Evolutionary conservation across 257 asterid genomes (phyloP), one percentile per base, ranked within the genome.

Genomic region (Mentha longifolia): DNA sequence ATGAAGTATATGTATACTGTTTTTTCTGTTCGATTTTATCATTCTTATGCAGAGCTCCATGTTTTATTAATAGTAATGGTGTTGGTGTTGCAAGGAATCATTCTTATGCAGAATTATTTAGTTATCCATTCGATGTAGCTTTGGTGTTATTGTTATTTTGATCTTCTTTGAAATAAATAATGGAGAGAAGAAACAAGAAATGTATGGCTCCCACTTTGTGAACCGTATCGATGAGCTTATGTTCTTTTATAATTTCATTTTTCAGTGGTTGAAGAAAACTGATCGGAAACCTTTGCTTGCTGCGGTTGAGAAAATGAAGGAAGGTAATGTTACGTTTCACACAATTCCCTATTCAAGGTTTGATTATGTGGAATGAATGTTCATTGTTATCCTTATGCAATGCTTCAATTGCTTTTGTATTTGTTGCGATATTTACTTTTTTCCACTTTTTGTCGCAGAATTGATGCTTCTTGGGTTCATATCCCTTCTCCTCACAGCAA

Each of bases 401-500:
- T 42, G 47, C 47, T 30, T 54, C 31, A 3, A 28, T 28, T 52
- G 72, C 72, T 70, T 62, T 39, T n/a, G 8, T 22, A 17, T 75
- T 11, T 19, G 46, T 37, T 61, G 16, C 70, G 22, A 30, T 0
- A 7, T 60, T 51, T 51, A 11, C 33, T 31, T 3, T 14, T 31
- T 2, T 60, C 47, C 51, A 8, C 67, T 22, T 49, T 55, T 70
- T 75, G 28, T 39, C 56, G 52, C 98, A 92, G 99, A 95, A 75
- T 85, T 95, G 87, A 95, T 95, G 99, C 97, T 95, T 75, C 99
- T 95, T 67, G 99, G 99, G 57, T 95, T 95, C 85, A 90, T 95
- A 75, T 95, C 99, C 54, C 97, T 95, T 59, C 85, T 95, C 39
- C 92, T 95, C 15, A 95, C 99, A 31, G 98, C 96, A 64, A 95